Evolutionary conservation across 2,329 filamentous ascomycete genomes (phyloP), one percentile per base, ranked within the genome.

Genomic region (Aspergillus costaricaensis): DNA sequence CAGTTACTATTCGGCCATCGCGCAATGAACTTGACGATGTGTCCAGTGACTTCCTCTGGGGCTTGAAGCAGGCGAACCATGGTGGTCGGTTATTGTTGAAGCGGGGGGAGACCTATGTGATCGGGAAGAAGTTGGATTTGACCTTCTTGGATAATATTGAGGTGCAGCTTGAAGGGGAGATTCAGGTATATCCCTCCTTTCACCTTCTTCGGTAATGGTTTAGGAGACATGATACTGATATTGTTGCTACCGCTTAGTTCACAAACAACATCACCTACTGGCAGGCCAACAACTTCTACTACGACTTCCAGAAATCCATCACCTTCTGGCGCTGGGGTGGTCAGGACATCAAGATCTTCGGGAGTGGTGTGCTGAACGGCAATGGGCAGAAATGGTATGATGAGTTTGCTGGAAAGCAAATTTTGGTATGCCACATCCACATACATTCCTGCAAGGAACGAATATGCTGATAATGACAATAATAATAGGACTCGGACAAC

Each of bases 271-370:
- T 81, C 44, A 68, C 74, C 4, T 82, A 81, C 67, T 82, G 80
- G 80, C 79, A 82, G 72, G 73, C 70, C 27, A 82, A 83, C 67
- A 75, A 82, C 68, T 83, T 82, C 69, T 82, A 79, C 62, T 81
- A 82, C 56, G 73, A 74, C 9, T 83, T 82, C 68, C 81, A 83
- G 59, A 81, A 81, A 63, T 85, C 81, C 3, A 83, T 87, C 58
- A 85, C 85, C 58, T 88, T 87, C 67, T 87, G 84, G 82, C 83
- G 86, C 54, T 88, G 85, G 85, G 85, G 85, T 58, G 86, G 86
- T 10, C 80, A 83, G 62, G 77, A 86, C 62, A 84, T 88, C 69
- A 84, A 81, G 62, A 86, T 88, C 65, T 85, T 81, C 58, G 86
- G 86, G 47, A 77, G 81, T 12, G 81, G 85, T 47, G 75, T 82